Conservation (phyloP, 2,329 filamentous ascomycete genomes). For the Ophiognomonia clavigignenti-juglandacearum region DNA sequence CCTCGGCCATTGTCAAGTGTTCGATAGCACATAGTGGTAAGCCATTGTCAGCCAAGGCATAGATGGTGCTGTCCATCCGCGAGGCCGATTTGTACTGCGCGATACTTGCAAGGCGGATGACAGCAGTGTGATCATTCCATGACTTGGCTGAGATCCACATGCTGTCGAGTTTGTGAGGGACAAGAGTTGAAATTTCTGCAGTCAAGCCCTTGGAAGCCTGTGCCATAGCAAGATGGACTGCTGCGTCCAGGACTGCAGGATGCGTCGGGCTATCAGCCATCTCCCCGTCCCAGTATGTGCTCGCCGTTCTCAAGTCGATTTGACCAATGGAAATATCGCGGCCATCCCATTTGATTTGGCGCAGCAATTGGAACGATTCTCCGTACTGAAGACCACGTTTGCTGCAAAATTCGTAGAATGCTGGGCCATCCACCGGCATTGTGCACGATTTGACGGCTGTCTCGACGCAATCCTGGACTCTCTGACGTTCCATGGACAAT, state of each 20-base stretch:
- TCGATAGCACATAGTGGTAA: neutral
- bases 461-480: neutral
- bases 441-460: neutral
- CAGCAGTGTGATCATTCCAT: too few relatives aligned
- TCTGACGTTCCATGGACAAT: neutral
- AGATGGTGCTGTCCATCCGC: neutral
- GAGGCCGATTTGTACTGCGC: too few relatives aligned
- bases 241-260: neutral
- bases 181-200: neutral
- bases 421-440: neutral
- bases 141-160: neutral
- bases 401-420: neutral
- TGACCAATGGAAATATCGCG: neutral
- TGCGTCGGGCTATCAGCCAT: neutral
- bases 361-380: neutral
- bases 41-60: neutral
- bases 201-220: neutral
- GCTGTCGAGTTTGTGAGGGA: neutral
- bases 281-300: neutral
- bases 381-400: neutral
- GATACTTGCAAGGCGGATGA: too few relatives aligned
- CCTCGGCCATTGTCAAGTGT: neutral
- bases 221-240: neutral
- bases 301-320: neutral
- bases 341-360: neutral